Evolutionary conservation across 2,329 filamentous ascomycete species (phyloP).

Genomic region (Diaporthe sp.): DNA sequence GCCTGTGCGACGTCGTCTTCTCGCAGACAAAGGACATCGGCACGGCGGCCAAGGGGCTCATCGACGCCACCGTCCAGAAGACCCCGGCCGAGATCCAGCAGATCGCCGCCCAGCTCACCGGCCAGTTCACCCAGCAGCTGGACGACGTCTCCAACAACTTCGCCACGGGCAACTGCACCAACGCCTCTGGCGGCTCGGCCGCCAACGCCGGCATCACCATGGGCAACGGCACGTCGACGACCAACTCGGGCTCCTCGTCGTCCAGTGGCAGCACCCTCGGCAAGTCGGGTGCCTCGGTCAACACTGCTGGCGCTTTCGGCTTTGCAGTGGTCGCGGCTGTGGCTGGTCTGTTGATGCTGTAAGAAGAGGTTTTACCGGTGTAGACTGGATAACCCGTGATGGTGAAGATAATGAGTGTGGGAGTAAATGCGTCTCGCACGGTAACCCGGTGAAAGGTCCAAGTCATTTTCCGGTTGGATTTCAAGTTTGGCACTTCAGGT

Average conservation of each 20-base stretch:
- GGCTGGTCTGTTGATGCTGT: slow-evolving; percentile 31
- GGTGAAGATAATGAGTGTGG: not conserved
- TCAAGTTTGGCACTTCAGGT: not conserved
- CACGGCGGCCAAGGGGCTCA: slow-evolving; percentile 41
- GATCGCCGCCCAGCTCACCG: slow-evolving; percentile 42
- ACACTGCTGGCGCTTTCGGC: slow-evolving; percentile 20
- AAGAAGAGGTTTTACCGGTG: not conserved
- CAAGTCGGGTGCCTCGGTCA: slow-evolving; percentile 16
- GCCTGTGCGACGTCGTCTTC: slow-evolving; percentile 42
- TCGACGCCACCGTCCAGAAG: slow-evolving; percentile 44
- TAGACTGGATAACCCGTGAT: not conserved
- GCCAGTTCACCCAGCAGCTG: slow-evolving; percentile 40
- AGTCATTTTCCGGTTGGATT: not conserved
- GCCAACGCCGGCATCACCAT: slow-evolving; percentile 26
- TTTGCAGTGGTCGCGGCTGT: slow-evolving; percentile 20
- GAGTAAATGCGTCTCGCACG: slow-evolving; percentile 1
- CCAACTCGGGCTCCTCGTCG: slow-evolving; percentile 2
- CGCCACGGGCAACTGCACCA: slow-evolving; percentile 44
- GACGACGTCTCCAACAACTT: slow-evolving; percentile 41
- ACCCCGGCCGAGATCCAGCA: slow-evolving; percentile 43
- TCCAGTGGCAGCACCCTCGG: not conserved
- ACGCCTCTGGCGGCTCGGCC: slow-evolving; percentile 31
- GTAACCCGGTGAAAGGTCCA: not conserved
- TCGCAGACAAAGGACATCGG: slow-evolving; percentile 41
- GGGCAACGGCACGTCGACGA: slow-evolving; percentile 3